phyloP scores from a whole-genome alignment of 1,284 basidiomycete species.

The Ceratobasidium sp. region DNA sequence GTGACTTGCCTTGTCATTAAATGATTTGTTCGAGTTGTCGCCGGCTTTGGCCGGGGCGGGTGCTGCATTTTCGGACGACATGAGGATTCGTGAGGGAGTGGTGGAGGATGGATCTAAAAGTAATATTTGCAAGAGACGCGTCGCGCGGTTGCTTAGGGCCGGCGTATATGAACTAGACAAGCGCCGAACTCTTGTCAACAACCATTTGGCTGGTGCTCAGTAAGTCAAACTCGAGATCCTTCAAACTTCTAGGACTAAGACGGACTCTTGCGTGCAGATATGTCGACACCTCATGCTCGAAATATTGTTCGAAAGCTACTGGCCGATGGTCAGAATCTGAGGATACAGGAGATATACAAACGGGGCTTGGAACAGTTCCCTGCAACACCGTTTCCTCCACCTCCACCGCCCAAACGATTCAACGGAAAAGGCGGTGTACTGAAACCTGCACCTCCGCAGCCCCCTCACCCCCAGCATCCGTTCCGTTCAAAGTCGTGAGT shows the following conservation, averaged over 20 bases:
- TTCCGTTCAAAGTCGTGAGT: constrained; percentile 25
- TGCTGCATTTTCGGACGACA: constrained; percentile 44
- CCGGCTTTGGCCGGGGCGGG: constrained; percentile 19
- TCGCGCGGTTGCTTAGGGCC: constrained; percentile 36
- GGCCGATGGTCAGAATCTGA: not conserved
- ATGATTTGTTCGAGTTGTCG: constrained; percentile 64
- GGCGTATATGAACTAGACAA: not conserved
- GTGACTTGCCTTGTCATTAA: constrained; percentile 79
- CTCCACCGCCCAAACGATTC: constrained; percentile 17
- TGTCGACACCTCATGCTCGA: constrained; percentile 32
- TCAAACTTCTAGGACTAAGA: not conserved
- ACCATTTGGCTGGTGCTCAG: not conserved
- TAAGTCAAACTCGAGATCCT: not conserved
- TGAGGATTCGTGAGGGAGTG: constrained; percentile 39
- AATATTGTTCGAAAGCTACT: constrained; percentile 28
- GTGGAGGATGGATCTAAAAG: constrained; percentile 35
- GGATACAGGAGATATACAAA: constrained; percentile 17
- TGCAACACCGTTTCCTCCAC: constrained; percentile 21
- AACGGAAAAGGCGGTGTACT: not conserved
- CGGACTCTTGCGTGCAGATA: not conserved
- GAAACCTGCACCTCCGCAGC: constrained; percentile 22
- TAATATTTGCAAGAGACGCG: constrained; percentile 37
- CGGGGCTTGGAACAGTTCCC: constrained; percentile 14
- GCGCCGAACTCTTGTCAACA: not conserved
- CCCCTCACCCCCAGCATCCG: constrained; percentile 15